phyloP scores from a whole-genome alignment of 495 filamentous ascomycete species.

The Penicillium goetzii region DNA sequence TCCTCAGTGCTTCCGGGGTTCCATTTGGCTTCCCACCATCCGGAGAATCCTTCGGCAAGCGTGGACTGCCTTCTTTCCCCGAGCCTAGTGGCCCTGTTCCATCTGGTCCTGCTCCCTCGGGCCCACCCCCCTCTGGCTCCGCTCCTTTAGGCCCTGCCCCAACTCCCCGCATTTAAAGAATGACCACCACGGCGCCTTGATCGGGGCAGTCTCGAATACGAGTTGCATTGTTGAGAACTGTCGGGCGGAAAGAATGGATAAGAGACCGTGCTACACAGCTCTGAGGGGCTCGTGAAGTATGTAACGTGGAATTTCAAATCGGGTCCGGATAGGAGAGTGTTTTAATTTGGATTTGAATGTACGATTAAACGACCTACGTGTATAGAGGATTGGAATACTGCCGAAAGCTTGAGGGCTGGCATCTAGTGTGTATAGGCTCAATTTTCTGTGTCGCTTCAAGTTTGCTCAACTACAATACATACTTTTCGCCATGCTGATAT shows the following conservation, averaged over 20 bases:
- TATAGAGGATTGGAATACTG: conserved; percentile 15
- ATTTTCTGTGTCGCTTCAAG: conserved; percentile 2
- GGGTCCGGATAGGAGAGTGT: not conserved
- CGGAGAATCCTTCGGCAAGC: not conserved
- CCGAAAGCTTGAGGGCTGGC: conserved; percentile 6
- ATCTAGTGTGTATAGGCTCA: conserved; percentile 1
- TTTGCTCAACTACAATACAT: conserved; percentile 11
- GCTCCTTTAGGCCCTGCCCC: conserved; percentile 1
- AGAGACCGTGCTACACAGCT: not conserved
- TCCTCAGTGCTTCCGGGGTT: conserved; percentile 9
- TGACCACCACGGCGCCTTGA: not conserved
- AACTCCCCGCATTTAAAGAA: conserved; percentile 10
- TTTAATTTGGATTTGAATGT: not conserved
- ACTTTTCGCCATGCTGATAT: not conserved
- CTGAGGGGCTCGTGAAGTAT: not conserved
- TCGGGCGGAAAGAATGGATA: not conserved
- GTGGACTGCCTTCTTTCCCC: conserved; percentile 5
- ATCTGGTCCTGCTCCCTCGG: not conserved
- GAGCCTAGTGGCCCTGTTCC: conserved; percentile 10
- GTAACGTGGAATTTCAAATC: not conserved
- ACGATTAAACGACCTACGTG: conserved; percentile 5
- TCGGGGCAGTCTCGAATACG: not conserved
- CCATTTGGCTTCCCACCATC: not conserved
- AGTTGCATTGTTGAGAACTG: not conserved
- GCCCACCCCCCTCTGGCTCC: not conserved